phyloP scores from a whole-genome alignment of 2,329 filamentous ascomycete genomes.

The Colletotrichum melonis region DNA sequence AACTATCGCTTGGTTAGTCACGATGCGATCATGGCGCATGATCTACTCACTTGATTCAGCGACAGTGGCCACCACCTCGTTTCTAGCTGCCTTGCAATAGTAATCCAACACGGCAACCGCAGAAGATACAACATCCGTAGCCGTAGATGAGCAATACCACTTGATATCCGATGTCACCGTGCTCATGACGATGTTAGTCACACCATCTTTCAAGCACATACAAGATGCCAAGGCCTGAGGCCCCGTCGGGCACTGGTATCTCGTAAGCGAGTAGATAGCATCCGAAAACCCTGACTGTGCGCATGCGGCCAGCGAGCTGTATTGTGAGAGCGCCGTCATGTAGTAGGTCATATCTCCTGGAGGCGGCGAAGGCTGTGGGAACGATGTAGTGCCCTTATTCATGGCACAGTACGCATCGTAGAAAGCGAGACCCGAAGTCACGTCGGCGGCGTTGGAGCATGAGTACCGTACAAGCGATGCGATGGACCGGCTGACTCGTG shows the following conservation, averaged over 20 bases:
- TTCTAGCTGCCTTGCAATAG: conserved; percentile 63
- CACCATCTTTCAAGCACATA: conserved; percentile 61
- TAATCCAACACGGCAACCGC: conserved; percentile 57
- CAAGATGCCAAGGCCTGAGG: conserved; percentile 64
- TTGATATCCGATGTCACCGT: conserved; percentile 57
- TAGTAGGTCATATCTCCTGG: conserved; percentile 68
- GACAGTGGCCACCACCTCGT: conserved; percentile 53
- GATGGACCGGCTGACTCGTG: conserved; percentile 54
- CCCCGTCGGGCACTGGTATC: conserved; percentile 55
- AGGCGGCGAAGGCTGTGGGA: conserved; percentile 57
- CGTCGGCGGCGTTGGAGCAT: conserved; percentile 59
- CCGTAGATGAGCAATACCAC: conserved; percentile 55
- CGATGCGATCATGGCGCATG: conserved; percentile 26
- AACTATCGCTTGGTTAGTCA: conserved; percentile 36
- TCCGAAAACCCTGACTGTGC: conserved; percentile 56
- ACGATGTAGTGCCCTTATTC: conserved; percentile 59
- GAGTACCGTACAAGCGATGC: conserved; percentile 54
- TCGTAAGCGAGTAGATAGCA: conserved; percentile 51
- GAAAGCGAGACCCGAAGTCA: conserved; percentile 60
- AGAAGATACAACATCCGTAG: conserved; percentile 57
- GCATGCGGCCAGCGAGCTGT: conserved; percentile 55
- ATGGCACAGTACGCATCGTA: conserved; percentile 65
- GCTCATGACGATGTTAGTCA: conserved; percentile 55
- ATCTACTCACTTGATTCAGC: conserved; percentile 49
- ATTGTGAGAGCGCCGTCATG: conserved; percentile 62